A percentile compares a stretch with the other conserved stretches of the same genome.
Evolutionary conservation across 768 basidiomycete genomes (phyloP).

Genomic region (Pleurotus tuber-regium): DNA sequence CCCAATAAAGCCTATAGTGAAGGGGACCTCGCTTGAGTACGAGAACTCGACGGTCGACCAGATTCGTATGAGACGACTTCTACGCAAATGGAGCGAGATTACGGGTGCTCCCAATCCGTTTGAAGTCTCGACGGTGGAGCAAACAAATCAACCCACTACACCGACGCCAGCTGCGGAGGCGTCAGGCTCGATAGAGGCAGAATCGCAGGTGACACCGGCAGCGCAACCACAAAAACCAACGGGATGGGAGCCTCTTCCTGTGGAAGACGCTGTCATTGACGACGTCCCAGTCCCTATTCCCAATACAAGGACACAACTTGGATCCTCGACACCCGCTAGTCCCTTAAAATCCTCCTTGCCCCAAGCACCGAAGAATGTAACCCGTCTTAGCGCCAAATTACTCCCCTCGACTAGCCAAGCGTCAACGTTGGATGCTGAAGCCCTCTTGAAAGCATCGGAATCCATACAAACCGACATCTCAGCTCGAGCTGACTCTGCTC

Average conservation of each 20-base stretch:
- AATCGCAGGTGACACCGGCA: not conserved
- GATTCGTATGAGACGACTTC: slow-evolving; percentile 4
- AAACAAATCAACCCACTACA: not conserved
- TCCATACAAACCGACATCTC: not conserved
- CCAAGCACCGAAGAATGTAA: not conserved
- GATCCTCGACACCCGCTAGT: no score
- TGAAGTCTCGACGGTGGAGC: not conserved
- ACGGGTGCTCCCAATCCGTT: slow-evolving; percentile 7
- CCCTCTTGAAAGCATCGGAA: slow-evolving; percentile 4
- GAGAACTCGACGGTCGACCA: not conserved
- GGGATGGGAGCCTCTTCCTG: slow-evolving; percentile 3
- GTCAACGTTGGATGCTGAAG: not conserved
- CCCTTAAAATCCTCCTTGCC: not conserved
- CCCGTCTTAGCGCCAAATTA: not conserved
- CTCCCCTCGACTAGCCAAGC: slow-evolving; percentile 1
- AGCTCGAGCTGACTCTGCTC: not conserved
- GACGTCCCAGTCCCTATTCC: not conserved
- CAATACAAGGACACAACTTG: no score
- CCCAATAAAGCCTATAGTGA: slow-evolving; percentile 1
- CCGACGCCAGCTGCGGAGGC: not conserved
- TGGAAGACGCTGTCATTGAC: not conserved
- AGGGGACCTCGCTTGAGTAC: not conserved
- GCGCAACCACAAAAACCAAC: not conserved
- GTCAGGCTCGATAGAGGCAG: not conserved
- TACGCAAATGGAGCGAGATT: slow-evolving; percentile 13